These are phyloP conservation scores for Monosporascus cannonballus DNA, from an alignment of 2,329 filamentous ascomycete genomes.

Conservation along the genomic window DNA sequence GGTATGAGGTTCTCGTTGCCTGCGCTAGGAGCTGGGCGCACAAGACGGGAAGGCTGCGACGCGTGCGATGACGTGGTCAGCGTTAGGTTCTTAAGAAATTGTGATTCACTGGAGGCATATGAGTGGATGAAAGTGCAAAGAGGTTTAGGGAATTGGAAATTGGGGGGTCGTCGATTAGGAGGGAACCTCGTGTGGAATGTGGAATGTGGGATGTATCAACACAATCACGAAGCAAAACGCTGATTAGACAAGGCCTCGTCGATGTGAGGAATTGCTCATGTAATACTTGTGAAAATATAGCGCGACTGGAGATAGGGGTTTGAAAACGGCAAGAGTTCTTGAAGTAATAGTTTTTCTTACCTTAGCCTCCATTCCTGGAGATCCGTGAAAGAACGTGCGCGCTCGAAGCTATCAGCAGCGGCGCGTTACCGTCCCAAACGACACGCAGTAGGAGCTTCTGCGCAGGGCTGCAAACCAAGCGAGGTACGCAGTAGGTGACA, in stretches of 20 bases:
- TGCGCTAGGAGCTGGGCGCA: constrained; percentile 51
- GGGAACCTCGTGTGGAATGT: too few species aligned
- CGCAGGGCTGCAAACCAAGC: not conserved
- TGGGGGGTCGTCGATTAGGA: too few species aligned
- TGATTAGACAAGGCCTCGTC: not conserved
- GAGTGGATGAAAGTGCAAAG: not conserved
- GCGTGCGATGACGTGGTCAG: constrained; percentile 12
- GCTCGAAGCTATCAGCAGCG: not conserved
- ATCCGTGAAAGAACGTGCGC: too few species aligned
- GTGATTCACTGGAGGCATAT: not conserved
- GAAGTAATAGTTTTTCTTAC: constrained; percentile 16
- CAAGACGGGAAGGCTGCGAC: constrained; percentile 61
- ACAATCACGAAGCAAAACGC: not conserved
- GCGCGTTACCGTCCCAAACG: not conserved
- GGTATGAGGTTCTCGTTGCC: constrained; percentile 64
- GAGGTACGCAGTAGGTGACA: not conserved
- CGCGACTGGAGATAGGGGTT: too few species aligned
- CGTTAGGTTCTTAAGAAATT: not conserved
- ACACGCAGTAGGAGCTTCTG: not conserved
- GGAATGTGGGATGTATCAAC: too few species aligned
- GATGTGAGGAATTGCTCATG: not conserved
- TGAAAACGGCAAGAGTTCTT: not conserved
- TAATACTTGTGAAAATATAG: too few species aligned
- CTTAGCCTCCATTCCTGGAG: constrained; percentile 17
- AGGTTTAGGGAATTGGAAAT: too few species aligned